phyloP scores from a whole-genome alignment of 345 rosid genomes.

The Heritiera littoralis region DNA sequence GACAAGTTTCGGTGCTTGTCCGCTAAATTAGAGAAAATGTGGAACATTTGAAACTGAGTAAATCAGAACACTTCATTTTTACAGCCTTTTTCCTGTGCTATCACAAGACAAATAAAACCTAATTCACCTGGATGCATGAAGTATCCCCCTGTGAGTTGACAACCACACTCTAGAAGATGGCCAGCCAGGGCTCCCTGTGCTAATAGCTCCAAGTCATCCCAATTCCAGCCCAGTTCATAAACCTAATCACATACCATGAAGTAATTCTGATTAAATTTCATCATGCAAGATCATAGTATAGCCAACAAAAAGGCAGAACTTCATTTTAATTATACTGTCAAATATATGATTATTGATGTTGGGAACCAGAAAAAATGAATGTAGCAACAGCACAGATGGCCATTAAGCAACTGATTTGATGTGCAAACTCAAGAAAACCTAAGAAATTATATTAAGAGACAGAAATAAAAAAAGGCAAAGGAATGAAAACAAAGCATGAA shows the following conservation, averaged over 20 bases:
- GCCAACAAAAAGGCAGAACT: conserved; percentile 1
- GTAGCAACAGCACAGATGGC: not conserved
- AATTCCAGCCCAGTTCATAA: conserved; percentile 93
- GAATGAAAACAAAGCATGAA: not conserved
- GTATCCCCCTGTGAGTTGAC: conserved; percentile 98
- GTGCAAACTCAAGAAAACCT: not conserved
- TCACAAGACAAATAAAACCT: conserved; percentile 9
- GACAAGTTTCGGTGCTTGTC: conserved; percentile 66
- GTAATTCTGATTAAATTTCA: conserved; percentile 13
- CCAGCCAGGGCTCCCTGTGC: conserved; percentile 93
- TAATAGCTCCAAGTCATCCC: conserved; percentile 74
- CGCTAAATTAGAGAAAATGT: conserved; percentile 42
- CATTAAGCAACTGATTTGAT: not conserved
- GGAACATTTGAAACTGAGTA: conserved; percentile 17
- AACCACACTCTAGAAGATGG: conserved; percentile 93
- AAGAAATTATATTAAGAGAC: not conserved
- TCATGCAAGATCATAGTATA: not conserved
- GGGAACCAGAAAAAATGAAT: not conserved
- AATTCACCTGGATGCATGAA: conserved; percentile 93
- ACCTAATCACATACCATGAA: conserved; percentile 43
- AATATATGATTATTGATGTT: not conserved
- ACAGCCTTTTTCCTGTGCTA: not conserved
- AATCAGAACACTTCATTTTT: not conserved
- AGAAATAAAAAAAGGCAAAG: not conserved
- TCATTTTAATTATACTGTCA: not conserved